Conservation (phyloP, 1,284 basidiomycete genomes). For the Puccinia hordei region DNA sequence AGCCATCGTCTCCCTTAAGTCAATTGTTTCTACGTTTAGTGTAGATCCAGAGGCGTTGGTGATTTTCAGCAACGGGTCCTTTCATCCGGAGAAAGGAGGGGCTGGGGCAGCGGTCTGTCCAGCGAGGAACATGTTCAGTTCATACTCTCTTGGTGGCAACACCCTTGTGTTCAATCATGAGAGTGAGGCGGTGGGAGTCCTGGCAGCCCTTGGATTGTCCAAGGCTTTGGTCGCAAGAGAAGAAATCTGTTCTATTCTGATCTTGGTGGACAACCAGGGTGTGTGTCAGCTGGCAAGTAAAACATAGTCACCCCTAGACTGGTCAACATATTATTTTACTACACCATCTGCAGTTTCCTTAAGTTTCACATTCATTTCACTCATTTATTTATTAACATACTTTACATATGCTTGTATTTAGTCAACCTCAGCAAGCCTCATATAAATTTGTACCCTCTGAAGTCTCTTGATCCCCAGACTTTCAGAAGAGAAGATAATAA, state of each 20-base stretch:
- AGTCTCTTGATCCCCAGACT: no score
- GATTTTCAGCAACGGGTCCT: conserved; percentile 13
- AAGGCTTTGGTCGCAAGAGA: not conserved
- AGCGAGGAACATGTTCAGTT: not conserved
- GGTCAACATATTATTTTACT: no score
- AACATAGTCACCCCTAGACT: no score
- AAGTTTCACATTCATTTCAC: no score
- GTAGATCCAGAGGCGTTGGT: not conserved
- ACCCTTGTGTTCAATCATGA: conserved; percentile 3
- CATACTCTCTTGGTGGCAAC: not conserved
- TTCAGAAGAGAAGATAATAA: no score
- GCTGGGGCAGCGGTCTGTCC: conserved; percentile 6
- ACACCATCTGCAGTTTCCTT: no score
- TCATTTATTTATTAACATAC: no score
- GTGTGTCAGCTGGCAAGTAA: no score
- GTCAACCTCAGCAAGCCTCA: no score
- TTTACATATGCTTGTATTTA: no score
- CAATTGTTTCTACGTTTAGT: not conserved
- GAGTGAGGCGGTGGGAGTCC: conserved; percentile 1
- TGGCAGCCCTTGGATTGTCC: not conserved
- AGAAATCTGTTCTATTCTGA: not conserved
- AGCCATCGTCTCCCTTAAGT: not conserved
- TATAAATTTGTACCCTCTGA: no score
- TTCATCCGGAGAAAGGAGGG: conserved; percentile 4
- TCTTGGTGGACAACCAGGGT: not conserved